Base-by-base conservation (phyloP, 805 yeast species). In the Ogataea glucozyma region DNA sequence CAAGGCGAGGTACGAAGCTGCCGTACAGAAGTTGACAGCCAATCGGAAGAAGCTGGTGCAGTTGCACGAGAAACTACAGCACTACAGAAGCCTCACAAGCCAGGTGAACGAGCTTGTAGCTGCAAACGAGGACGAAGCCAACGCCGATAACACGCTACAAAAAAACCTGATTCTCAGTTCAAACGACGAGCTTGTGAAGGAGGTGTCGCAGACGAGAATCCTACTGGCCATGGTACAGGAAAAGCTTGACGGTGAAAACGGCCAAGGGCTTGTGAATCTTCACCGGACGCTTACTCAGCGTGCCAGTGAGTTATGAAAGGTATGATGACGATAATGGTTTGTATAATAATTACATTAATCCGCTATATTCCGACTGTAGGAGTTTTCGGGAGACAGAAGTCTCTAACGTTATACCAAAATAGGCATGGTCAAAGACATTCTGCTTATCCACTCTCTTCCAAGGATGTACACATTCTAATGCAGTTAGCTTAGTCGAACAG, bases 401-500 rank as follows among this genome's bases (percentile, higher is more conserved):
- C n/a, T n/a, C n/a, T n/a, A n/a, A n/a, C n/a, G n/a, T n/a, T n/a
- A n/a, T n/a, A n/a, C n/a, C n/a, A n/a, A n/a, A n/a, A n/a, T n/a
- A n/a, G n/a, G n/a, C n/a, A n/a, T n/a, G n/a, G n/a, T n/a, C n/a
- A n/a, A n/a, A n/a, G n/a, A n/a, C n/a, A n/a, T n/a, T n/a, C n/a
- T n/a, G n/a, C n/a, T n/a, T n/a, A n/a, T n/a, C n/a, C n/a, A n/a
- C n/a, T n/a, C n/a, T n/a, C 31, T 7, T 21, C 27, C 21, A 17
- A 9, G 22, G 13, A 29, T 12, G 31, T 19, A 19, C 33, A 36
- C 31, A 21, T 26, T 36, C 40, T 36, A 36, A 34, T 34, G 38
- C 38, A 34, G 26, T 33, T 36, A 36, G 36, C 46, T 50, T 66
- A 66, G 54, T 64, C 71, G 59, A 66, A 66, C 50, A 66, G 57